Conservation (phyloP, 2,329 filamentous ascomycete genomes). For the Aspergillus hortae region DNA sequence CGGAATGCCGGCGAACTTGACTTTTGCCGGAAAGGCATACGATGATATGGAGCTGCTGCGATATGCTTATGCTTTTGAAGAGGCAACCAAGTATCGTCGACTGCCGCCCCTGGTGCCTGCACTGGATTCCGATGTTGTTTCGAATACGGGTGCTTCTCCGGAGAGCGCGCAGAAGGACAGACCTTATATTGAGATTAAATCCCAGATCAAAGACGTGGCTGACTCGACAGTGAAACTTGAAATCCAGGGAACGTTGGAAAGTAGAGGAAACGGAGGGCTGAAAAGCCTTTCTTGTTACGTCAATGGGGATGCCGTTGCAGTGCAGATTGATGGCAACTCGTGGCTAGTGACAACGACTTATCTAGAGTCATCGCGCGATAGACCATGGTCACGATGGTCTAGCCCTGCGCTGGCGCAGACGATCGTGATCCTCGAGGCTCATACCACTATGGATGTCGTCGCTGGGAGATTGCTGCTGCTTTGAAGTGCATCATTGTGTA, state of each 20-base stretch:
- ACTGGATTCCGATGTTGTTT: slow-evolving; percentile 21
- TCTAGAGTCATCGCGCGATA: slow-evolving; percentile 21
- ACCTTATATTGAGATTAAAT: slow-evolving; percentile 5
- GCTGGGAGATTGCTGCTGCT: slow-evolving; percentile 23
- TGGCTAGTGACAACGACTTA: slow-evolving; percentile 19
- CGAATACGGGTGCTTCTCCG: not conserved
- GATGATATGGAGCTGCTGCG: slow-evolving; percentile 35
- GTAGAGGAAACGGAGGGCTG: slow-evolving; percentile 8
- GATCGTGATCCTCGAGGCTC: slow-evolving; percentile 20
- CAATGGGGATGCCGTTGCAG: slow-evolving; percentile 19
- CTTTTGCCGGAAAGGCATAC: slow-evolving; percentile 50
- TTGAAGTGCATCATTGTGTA: slow-evolving; percentile 5
- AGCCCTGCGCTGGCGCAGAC: slow-evolving; percentile 24
- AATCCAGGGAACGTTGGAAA: slow-evolving; percentile 3
- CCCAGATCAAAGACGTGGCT: slow-evolving; percentile 8
- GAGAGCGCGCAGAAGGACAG: not conserved
- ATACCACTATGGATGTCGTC: slow-evolving; percentile 5
- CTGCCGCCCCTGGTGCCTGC: slow-evolving; percentile 17
- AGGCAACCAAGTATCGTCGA: slow-evolving; percentile 16
- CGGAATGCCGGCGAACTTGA: slow-evolving; percentile 52
- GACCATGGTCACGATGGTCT: slow-evolving; percentile 22
- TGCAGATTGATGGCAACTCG: slow-evolving; percentile 8
- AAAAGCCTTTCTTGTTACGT: slow-evolving; percentile 15
- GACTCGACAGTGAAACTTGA: slow-evolving; percentile 7
- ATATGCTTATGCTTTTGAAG: slow-evolving; percentile 27